phyloP scores from a whole-genome alignment of 1,284 basidiomycete species.

The Phlebopus sp. region DNA sequence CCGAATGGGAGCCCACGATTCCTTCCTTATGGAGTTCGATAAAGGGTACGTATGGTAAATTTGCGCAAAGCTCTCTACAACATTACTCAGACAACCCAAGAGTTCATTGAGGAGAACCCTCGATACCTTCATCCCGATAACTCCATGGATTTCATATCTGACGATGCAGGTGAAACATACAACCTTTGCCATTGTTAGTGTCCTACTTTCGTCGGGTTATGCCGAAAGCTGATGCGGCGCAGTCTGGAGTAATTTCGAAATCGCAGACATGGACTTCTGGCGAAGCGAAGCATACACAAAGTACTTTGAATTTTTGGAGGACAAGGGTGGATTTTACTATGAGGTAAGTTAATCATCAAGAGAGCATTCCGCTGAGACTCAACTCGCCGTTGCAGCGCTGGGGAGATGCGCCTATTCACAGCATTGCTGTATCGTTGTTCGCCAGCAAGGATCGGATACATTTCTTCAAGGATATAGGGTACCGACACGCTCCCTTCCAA shows the following conservation, averaged over 20 bases:
- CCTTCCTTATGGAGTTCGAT: conserved; percentile 72
- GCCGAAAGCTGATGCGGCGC: neutral
- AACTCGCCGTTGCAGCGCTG: conserved; percentile 50
- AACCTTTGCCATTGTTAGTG: conserved; percentile 80
- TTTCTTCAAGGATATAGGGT: conserved; percentile 62
- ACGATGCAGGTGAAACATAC: conserved; percentile 67
- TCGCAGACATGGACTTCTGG: conserved; percentile 82
- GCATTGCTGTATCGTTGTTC: conserved; percentile 76
- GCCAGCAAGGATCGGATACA: conserved; percentile 69
- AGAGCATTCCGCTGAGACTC: neutral
- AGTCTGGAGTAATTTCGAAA: conserved; percentile 88
- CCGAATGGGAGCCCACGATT: conserved; percentile 79
- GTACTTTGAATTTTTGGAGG: conserved; percentile 78
- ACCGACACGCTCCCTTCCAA: conserved; percentile 57
- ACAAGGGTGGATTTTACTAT: conserved; percentile 82
- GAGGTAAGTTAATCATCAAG: conserved; percentile 46
- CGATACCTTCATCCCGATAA: conserved; percentile 70
- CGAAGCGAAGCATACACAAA: conserved; percentile 71
- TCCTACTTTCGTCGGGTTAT: conserved; percentile 2
- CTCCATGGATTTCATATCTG: conserved; percentile 72
- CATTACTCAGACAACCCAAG: conserved; percentile 30
- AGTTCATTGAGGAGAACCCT: conserved; percentile 68
- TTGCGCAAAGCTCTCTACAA: neutral
- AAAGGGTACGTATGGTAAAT: conserved; percentile 44
- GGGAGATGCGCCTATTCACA: conserved; percentile 88